These are phyloP conservation scores for Creolimax fragrantissima DNA, from an alignment of 78 protist genomes.

Conservation along the genomic window DNA sequence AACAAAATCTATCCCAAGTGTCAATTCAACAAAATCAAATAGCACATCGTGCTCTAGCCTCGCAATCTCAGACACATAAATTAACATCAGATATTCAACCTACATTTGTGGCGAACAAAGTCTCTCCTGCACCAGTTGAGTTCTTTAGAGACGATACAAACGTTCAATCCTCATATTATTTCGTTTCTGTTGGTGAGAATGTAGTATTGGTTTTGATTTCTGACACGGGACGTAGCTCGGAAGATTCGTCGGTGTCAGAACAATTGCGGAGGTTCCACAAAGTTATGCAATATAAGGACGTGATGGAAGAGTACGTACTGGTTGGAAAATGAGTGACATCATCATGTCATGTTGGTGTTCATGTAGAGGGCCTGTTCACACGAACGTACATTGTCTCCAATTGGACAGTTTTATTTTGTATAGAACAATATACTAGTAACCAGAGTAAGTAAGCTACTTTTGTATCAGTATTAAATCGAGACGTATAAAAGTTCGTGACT, in stretches of 20 bases:
- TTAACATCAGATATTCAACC: not conserved
- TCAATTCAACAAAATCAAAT: not conserved
- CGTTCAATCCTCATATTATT: not conserved
- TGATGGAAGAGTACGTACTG: not conserved
- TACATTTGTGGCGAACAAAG: not conserved
- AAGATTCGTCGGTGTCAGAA: not conserved
- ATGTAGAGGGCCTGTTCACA: too few relatives aligned
- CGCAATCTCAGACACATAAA: not conserved
- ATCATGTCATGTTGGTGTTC: too few relatives aligned
- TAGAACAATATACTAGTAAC: too few relatives aligned
- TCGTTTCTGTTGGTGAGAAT: not conserved
- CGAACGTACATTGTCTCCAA: too few relatives aligned
- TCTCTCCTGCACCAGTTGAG: not conserved
- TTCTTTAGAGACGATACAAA: not conserved
- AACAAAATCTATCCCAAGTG: not conserved
- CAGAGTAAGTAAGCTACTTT: too few relatives aligned
- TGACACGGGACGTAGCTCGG: not conserved
- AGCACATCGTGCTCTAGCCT: not conserved
- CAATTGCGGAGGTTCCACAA: not conserved
- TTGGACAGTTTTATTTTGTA: too few relatives aligned
- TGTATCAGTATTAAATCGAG: too few relatives aligned
- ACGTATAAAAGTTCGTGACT: too few relatives aligned
- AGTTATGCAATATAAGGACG: not conserved
- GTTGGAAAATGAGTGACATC: too few relatives aligned
- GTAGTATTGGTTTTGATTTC: not conserved